phyloP scores from a whole-genome alignment of 2,329 filamentous ascomycete species.

The Venturia asperata region DNA sequence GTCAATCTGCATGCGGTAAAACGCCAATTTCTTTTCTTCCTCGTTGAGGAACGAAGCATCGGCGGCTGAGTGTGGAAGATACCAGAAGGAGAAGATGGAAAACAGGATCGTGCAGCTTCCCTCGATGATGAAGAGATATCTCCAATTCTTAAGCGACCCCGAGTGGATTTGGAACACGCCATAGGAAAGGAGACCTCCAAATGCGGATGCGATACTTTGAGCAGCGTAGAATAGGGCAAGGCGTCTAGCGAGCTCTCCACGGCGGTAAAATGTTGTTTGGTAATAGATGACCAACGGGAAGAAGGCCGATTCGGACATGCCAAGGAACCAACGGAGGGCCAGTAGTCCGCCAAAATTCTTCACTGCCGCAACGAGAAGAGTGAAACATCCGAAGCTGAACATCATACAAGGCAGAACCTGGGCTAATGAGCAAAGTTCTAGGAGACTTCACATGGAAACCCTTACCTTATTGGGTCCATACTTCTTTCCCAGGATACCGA shows the following conservation, averaged over 20 bases:
- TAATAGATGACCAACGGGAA: constrained; percentile 64
- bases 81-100: constrained; percentile 59
- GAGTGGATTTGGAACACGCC: constrained; percentile 53
- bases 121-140: constrained; percentile 59
- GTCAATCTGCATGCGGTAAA: constrained; percentile 68
- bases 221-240: constrained; percentile 71
- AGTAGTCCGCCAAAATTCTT: constrained; percentile 60
- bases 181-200: constrained; percentile 53
- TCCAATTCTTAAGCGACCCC: constrained; percentile 43
- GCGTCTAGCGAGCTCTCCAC: constrained; percentile 62
- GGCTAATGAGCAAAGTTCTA: neutral
- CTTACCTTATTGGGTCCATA: constrained; percentile 54
- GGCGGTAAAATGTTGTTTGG: constrained; percentile 56
- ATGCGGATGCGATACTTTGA: constrained; percentile 64
- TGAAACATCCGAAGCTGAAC: constrained; percentile 60
- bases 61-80: constrained; percentile 58
- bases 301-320: constrained; percentile 59
- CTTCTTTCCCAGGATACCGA: constrained; percentile 61
- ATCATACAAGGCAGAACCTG: constrained; percentile 55
- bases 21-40: constrained; percentile 61
- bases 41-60: constrained; percentile 58
- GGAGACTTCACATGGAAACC: neutral
- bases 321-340: constrained; percentile 59
- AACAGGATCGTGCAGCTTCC: constrained; percentile 52
- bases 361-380: constrained; percentile 50